Evolutionary conservation across 1,284 basidiomycete species (phyloP).

Genomic region (Puccinia hordei): DNA sequence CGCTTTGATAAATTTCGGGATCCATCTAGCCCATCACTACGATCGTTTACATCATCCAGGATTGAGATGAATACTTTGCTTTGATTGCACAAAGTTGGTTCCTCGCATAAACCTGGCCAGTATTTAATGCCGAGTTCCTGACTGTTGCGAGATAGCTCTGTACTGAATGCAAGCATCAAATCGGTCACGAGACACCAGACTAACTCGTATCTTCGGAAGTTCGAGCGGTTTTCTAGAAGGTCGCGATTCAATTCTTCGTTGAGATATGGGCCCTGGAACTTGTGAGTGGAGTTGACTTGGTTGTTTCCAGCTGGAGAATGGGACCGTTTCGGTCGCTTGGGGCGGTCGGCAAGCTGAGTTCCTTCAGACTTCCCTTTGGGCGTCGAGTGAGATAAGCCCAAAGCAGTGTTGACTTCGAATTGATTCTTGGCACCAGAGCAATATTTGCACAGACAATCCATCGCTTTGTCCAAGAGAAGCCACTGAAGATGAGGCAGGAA

Average conservation of each 20-base stretch:
- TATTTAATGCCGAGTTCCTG: conserved; percentile 36
- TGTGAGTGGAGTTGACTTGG: neutral
- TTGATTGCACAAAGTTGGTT: conserved; percentile 13
- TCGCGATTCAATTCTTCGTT: conserved; percentile 29
- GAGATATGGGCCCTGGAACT: conserved; percentile 39
- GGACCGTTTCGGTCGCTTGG: conserved; percentile 8
- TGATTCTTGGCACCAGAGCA: conserved; percentile 69
- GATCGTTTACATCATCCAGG: conserved; percentile 23
- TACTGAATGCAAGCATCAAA: conserved; percentile 1
- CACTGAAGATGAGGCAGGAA: conserved; percentile 78
- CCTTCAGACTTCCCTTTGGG: neutral
- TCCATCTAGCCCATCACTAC: conserved; percentile 2
- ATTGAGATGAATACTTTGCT: conserved; percentile 11
- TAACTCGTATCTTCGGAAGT: conserved; percentile 41
- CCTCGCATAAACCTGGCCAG: conserved; percentile 45
- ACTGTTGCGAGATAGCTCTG: neutral
- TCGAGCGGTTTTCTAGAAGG: conserved; percentile 29
- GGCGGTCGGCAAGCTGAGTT: neutral
- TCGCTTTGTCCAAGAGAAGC: conserved; percentile 57
- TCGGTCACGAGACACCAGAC: conserved; percentile 40
- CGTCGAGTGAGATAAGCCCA: neutral
- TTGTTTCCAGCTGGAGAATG: conserved; percentile 7
- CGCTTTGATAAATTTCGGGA: neutral
- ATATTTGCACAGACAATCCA: conserved; percentile 74
- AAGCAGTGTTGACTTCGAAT: conserved; percentile 65